Base-by-base conservation (phyloP, 495 filamentous ascomycete species). In the Rhypophila decipiens region DNA sequence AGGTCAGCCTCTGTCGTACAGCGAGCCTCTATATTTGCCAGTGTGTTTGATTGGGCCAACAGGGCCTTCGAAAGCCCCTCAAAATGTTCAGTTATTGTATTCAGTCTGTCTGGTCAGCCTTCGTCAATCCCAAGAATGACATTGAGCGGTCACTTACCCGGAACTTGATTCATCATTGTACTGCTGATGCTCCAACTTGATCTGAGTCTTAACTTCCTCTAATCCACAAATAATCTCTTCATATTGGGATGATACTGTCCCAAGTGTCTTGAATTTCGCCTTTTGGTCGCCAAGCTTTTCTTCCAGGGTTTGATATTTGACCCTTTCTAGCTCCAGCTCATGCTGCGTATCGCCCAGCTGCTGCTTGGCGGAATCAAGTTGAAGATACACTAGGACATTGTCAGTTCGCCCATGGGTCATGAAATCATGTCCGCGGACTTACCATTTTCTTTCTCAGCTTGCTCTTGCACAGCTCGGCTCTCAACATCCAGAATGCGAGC, bases 71-170 rank as follows among this genome's bases (percentile, higher is more conserved):
- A 44, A 4, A 58, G 29, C 10, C 24, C 9, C 4, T 55, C 49
- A 22, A 61, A 33, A 5, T 48, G 55, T 23, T 39, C 24, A 2
- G 40, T 31, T 21, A 61, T 36, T 0, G 34, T 3, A 24, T 54
- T 51, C 21, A 57, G 27, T 38, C 56, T 52, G 37, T 27, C n/a
- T 20, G 21, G 24, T 19, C 11, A 33, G 24, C 17, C n/a, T n/a
- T 46, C 22, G 46, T 39, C 15, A 38, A 1, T 17, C 18, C 36
- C 15, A 1, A 19, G 36, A 38, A 11, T 11, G 12, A 13, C 7
- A 31, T 13, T 31, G 27, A 31, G 13, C n/a, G n/a, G n/a, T n/a
- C n/a, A 31, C 27, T 31, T 31, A 31, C 27, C 13, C 13, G 27
- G 27, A 7, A 31, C 27, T 31, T 31, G 13, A 31, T 13, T 7